A percentile compares a stretch with the other conserved stretches of the same genome.
These are phyloP conservation scores for Cruciata laevipes DNA, from an alignment of 257 asterid genomes.

Conservation along the genomic window DNA sequence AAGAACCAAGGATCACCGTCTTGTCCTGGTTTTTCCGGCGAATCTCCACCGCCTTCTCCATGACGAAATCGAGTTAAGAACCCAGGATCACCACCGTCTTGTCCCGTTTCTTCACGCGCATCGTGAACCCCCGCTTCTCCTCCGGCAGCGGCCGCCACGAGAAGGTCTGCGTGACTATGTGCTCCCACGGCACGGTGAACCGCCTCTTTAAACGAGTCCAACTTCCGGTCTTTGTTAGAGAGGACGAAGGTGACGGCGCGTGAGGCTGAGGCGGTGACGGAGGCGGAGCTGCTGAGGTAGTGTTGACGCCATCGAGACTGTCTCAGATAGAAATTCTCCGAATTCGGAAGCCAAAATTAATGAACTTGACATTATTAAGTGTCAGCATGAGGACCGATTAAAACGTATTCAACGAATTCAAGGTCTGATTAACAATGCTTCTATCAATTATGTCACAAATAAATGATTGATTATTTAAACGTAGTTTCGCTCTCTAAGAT, in stretches of 20 bases:
- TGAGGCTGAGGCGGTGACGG: slow-evolving; percentile 32
- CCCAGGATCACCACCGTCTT: slow-evolving; percentile 27
- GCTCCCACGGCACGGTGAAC: slow-evolving; percentile 38
- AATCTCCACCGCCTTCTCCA: slow-evolving; percentile 36
- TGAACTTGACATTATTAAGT: too few species aligned
- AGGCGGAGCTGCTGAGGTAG: slow-evolving; percentile 40
- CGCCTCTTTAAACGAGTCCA: slow-evolving; percentile 28
- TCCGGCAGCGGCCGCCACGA: slow-evolving; percentile 46
- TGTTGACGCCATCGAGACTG: slow-evolving; percentile 45
- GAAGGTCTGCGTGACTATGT: slow-evolving; percentile 34
- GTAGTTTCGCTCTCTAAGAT: too few species aligned
- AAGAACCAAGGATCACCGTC: too few species aligned
- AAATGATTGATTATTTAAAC: too few species aligned
- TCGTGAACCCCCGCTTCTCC: slow-evolving; percentile 37
- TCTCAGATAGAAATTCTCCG: too few species aligned
- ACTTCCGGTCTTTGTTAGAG: slow-evolving; percentile 34
- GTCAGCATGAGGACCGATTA: too few species aligned
- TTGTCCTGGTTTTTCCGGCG: slow-evolving; percentile 31
- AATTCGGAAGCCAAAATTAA: too few species aligned
- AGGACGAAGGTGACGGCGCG: slow-evolving; percentile 35
- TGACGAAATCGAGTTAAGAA: slow-evolving; percentile 31
- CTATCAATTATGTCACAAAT: too few species aligned
- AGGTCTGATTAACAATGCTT: too few species aligned
- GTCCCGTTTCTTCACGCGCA: slow-evolving; percentile 37
- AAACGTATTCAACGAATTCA: too few species aligned